phyloP scores from a whole-genome alignment of 1,284 basidiomycete species.

The Lentinula novae-zelandiae region DNA sequence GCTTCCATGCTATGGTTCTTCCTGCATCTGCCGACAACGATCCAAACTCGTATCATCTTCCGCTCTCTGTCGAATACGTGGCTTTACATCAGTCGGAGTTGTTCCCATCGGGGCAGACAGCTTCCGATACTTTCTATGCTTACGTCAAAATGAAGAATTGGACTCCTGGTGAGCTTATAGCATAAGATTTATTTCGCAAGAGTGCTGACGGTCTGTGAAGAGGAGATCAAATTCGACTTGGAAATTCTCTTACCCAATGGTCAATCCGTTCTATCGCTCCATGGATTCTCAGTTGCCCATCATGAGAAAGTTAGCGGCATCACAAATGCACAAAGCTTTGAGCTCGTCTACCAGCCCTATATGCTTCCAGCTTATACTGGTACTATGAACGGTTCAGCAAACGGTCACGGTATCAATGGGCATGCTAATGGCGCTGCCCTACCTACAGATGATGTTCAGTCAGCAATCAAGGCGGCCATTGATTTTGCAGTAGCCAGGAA shows the following conservation, averaged over 20 bases:
- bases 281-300: slow-evolving; percentile 3
- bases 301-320: slow-evolving; percentile 3
- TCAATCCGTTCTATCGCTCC: neutral
- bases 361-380: neutral
- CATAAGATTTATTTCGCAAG: neutral
- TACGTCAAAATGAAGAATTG: slow-evolving; percentile 13
- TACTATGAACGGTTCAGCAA: neutral
- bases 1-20: slow-evolving; percentile 23
- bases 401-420: neutral
- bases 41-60: slow-evolving; percentile 24
- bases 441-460: neutral
- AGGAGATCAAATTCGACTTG: slow-evolving; percentile 7
- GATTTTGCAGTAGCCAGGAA: neutral
- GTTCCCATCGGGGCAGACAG: slow-evolving; percentile 13
- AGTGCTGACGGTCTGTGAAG: neutral
- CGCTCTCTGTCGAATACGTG: slow-evolving; percentile 11
- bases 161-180: slow-evolving; percentile 12
- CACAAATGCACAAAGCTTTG: neutral
- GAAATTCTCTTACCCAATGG: neutral
- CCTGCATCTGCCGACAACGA: slow-evolving; percentile 22
- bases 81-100: slow-evolving; percentile 1
- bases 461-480: neutral
- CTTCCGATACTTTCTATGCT: slow-evolving; percentile 15
- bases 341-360: slow-evolving; percentile 3
- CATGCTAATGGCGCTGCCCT: neutral